phyloP scores from a whole-genome alignment of 805 yeast genomes.

The Zygosaccharomyces rouxii region DNA sequence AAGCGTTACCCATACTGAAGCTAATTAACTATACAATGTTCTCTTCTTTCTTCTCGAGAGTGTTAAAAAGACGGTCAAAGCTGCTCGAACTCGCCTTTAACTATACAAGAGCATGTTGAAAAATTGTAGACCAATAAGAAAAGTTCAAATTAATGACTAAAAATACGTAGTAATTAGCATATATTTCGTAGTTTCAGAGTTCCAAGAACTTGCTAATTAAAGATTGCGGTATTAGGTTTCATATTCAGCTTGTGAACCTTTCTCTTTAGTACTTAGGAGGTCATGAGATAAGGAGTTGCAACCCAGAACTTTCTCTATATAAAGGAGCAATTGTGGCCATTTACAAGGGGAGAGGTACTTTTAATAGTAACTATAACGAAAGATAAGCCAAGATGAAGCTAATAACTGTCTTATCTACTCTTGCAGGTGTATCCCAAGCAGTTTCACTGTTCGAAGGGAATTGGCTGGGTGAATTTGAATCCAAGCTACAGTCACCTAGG shows the following conservation, averaged over 20 bases:
- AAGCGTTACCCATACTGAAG: slow-evolving; percentile 70
- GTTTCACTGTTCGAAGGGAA: background rate
- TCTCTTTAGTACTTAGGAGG: background rate
- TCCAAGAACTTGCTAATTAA: background rate
- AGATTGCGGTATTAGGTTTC: background rate
- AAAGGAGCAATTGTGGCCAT: background rate
- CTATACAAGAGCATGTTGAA: background rate
- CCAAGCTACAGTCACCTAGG: slow-evolving; percentile 7
- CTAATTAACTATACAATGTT: slow-evolving; percentile 6
- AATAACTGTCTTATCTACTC: background rate
- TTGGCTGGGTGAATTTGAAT: background rate
- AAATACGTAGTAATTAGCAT: background rate
- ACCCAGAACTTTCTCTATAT: background rate
- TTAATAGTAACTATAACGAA: background rate
- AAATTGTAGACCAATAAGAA: slow-evolving; percentile 4
- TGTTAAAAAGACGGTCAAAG: slow-evolving; percentile 1
- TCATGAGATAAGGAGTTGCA: slow-evolving; percentile 5
- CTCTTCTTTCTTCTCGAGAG: background rate
- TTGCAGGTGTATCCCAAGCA: background rate
- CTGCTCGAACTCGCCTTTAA: slow-evolving; percentile 3
- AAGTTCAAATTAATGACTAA: background rate
- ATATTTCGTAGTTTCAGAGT: background rate
- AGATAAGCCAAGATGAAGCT: background rate
- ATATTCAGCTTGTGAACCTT: background rate
- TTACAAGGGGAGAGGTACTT: background rate